phyloP scores from a whole-genome alignment of 768 basidiomycete genomes.

The Phlebiopsis gigantea region DNA sequence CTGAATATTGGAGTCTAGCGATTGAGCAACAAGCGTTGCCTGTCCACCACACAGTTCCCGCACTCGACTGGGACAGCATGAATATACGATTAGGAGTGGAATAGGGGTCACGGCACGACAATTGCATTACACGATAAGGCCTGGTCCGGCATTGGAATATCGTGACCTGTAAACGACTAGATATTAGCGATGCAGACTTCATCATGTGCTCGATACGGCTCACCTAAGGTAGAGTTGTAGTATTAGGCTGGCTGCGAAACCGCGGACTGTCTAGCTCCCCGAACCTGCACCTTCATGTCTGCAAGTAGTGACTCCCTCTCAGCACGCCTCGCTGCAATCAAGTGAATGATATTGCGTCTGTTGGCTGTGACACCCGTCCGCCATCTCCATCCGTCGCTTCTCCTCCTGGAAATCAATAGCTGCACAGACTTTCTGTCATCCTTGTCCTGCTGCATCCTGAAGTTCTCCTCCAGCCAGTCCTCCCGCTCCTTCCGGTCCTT shows the following conservation, averaged over 20 bases:
- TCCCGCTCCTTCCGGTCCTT: slow-evolving; percentile 49
- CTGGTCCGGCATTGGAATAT: too few species aligned
- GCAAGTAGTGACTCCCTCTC: slow-evolving; percentile 36
- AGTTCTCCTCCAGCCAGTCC: slow-evolving; percentile 60
- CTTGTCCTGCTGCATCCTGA: slow-evolving; percentile 33
- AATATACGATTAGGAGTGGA: too few species aligned
- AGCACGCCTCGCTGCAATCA: slow-evolving; percentile 42
- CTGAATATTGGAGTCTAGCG: too few species aligned
- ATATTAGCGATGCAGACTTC: too few species aligned
- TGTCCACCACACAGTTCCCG: too few species aligned
- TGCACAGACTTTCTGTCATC: slow-evolving; percentile 25
- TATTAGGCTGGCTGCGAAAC: background rate
- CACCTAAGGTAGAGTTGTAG: too few species aligned
- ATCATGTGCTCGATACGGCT: too few species aligned
- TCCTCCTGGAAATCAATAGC: slow-evolving; percentile 31
- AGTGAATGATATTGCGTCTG: slow-evolving; percentile 45
- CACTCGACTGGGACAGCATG: too few species aligned
- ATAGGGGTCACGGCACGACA: too few species aligned
- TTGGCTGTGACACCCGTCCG: slow-evolving; percentile 32
- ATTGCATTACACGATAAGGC: too few species aligned
- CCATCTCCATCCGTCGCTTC: slow-evolving; percentile 34
- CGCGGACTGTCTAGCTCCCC: background rate
- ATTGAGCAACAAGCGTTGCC: too few species aligned
- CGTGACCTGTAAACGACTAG: too few species aligned
- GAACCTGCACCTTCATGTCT: slow-evolving; percentile 25